Evolutionary conservation across 1,139 yeast species (phyloP).

Genomic region (Candida sanyaensis): DNA sequence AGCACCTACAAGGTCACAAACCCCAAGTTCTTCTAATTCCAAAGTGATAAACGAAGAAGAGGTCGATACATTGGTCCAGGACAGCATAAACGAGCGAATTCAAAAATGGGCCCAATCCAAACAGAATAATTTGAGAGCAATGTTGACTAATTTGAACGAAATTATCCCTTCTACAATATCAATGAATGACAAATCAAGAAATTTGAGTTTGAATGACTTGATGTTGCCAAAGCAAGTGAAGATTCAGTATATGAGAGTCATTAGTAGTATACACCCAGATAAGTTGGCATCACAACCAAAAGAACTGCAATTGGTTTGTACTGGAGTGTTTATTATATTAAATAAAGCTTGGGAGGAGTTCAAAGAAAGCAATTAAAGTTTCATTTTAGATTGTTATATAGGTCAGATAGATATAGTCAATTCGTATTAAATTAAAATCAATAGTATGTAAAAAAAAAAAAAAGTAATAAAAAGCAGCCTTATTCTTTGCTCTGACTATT

Average conservation of each 20-base stretch:
- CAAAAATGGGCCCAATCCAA: conserved; percentile 68
- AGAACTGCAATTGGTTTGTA: conserved; percentile 84
- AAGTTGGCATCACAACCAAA: conserved; percentile 54
- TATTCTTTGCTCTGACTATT: not conserved
- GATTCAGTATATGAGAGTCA: conserved; percentile 86
- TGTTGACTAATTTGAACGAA: conserved; percentile 64
- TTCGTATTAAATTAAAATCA: not conserved
- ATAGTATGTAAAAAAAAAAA: not conserved
- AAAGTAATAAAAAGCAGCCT: not conserved
- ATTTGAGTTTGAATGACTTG: conserved; percentile 61
- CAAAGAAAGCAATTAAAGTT: conserved; percentile 30
- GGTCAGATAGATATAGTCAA: too few relatives aligned
- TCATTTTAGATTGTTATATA: too few relatives aligned
- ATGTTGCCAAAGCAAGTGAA: conserved; percentile 93
- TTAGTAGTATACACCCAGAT: conserved; percentile 92
- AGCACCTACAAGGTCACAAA: conserved; percentile 10
- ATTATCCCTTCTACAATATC: conserved; percentile 62
- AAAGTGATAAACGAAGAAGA: conserved; percentile 41
- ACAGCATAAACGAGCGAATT: conserved; percentile 14
- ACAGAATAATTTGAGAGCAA: conserved; percentile 74
- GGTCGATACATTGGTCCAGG: conserved; percentile 15
- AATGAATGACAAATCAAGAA: conserved; percentile 32
- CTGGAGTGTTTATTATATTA: conserved; percentile 78
- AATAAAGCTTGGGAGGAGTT: conserved; percentile 93
- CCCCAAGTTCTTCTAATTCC: conserved; percentile 14